Evolutionary conservation across 805 yeast genomes (phyloP).

Genomic region (Kuraishia capsulata): DNA sequence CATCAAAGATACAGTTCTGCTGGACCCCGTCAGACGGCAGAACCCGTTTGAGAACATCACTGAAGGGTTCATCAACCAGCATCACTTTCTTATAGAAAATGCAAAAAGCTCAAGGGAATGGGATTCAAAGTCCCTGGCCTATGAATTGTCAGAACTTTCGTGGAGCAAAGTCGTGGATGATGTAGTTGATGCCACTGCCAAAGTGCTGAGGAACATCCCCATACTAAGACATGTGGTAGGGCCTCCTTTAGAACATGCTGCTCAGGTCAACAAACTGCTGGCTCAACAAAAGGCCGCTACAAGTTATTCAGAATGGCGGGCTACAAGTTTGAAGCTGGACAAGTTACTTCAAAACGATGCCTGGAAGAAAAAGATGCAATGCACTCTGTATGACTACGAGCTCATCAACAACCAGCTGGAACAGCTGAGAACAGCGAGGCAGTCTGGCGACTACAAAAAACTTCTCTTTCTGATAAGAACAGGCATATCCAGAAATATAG

Average conservation of each 20-base stretch:
- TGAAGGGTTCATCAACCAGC: slow-evolving; percentile 8
- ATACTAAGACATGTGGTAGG: slow-evolving; percentile 24
- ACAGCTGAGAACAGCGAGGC: slow-evolving; percentile 54
- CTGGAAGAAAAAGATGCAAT: slow-evolving; percentile 63
- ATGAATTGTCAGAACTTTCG: not conserved
- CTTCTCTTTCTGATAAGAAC: slow-evolving; percentile 74
- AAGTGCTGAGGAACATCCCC: slow-evolving; percentile 22
- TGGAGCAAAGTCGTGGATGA: slow-evolving; percentile 1
- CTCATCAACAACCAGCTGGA: slow-evolving; percentile 42
- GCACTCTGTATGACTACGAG: slow-evolving; percentile 66
- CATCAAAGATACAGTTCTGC: not conserved
- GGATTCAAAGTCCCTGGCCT: not conserved
- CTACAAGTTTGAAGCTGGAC: slow-evolving; percentile 56
- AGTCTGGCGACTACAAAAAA: slow-evolving; percentile 43
- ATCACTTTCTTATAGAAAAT: not conserved
- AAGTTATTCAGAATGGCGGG: slow-evolving; percentile 54
- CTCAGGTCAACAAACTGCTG: slow-evolving; percentile 25
- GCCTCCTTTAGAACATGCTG: slow-evolving; percentile 28
- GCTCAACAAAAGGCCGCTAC: slow-evolving; percentile 39
- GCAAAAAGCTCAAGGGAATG: not conserved
- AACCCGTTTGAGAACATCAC: slow-evolving; percentile 20
- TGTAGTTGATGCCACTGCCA: slow-evolving; percentile 22
- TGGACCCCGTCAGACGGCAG: not conserved
- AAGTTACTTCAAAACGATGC: slow-evolving; percentile 46
- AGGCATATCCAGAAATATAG: slow-evolving; percentile 76